These are phyloP conservation scores for Colletotrichum trifolii DNA, from an alignment of 2,329 filamentous ascomycete species.

Conservation along the genomic window DNA sequence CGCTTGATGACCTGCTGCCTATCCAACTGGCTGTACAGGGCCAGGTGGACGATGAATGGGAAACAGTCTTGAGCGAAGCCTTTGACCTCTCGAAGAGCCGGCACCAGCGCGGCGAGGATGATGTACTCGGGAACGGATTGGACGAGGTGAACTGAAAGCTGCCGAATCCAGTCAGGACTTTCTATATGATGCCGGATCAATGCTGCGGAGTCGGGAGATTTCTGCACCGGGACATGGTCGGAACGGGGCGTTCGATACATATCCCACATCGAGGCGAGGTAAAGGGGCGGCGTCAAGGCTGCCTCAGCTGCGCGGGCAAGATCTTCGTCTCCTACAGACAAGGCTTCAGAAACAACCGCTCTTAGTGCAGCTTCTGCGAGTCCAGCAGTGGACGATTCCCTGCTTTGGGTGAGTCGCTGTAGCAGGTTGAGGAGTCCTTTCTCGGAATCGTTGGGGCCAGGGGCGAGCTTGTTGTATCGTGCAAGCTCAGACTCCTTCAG, in stretches of 20 bases:
- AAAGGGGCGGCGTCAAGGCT: conserved; percentile 63
- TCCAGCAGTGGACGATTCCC: conserved; percentile 66
- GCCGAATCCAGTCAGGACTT: conserved; percentile 67
- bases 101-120: conserved; percentile 75
- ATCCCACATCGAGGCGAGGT: conserved; percentile 67
- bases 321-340: conserved; percentile 57
- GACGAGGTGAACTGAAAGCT: conserved; percentile 71
- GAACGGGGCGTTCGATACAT: conserved; percentile 66
- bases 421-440: conserved; percentile 71
- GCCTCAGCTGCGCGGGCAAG: conserved; percentile 63
- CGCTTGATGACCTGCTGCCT: conserved; percentile 69
- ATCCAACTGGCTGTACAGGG: conserved; percentile 76
- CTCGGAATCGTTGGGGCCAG: conserved; percentile 67
- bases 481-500: conserved; percentile 68
- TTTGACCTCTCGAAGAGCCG: conserved; percentile 72
- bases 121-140: conserved; percentile 70
- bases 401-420: conserved; percentile 69
- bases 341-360: conserved; percentile 65
- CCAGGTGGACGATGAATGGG: conserved; percentile 86
- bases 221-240: conserved; percentile 47
- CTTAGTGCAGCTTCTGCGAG: conserved; percentile 71
- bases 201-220: conserved; percentile 43
- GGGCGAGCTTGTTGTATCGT: conserved; percentile 59
- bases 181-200: conserved; percentile 55
- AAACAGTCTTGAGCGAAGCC: conserved; percentile 80